These are phyloP conservation scores for Phytophthora citrophthora DNA, from an alignment of 352 stramenopile genomes.

Conservation along the genomic window DNA sequence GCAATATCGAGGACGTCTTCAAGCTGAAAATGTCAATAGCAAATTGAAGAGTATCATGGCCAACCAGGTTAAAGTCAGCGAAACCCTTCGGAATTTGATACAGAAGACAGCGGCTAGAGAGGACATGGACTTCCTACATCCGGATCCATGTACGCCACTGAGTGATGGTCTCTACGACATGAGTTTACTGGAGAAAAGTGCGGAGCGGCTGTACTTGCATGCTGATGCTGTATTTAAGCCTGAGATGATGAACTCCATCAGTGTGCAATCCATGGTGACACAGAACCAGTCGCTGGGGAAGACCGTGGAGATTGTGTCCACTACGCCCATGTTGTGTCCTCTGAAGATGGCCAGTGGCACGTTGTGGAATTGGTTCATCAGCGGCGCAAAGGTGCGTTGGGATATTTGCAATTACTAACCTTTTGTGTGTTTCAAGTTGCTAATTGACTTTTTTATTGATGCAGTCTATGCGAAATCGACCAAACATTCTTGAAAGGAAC, in stretches of 20 bases:
- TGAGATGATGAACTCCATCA: conserved; percentile 3
- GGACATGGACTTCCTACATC: conserved; percentile 28
- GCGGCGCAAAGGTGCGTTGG: conserved; percentile 4
- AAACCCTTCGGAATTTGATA: conserved; percentile 12
- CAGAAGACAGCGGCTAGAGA: conserved; percentile 20
- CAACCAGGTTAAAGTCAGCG: conserved; percentile 23
- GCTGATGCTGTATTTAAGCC: conserved; percentile 17
- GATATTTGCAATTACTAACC: too few species aligned
- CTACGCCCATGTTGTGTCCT: conserved; percentile 27
- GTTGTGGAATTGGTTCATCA: conserved; percentile 30
- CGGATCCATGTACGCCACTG: conserved; percentile 13
- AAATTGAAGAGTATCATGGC: conserved; percentile 29
- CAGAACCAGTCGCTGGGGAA: conserved; percentile 13
- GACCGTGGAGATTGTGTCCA: conserved; percentile 31
- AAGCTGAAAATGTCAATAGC: conserved; percentile 24
- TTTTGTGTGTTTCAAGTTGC: too few species aligned
- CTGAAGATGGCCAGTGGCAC: conserved; percentile 16
- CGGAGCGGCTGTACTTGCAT: conserved; percentile 28
- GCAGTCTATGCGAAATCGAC: conserved; percentile 14
- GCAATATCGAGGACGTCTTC: conserved; percentile 10
- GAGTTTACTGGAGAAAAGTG: conserved; percentile 20
- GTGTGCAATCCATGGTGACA: conserved; percentile 8
- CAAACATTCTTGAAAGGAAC: conserved; percentile 29
- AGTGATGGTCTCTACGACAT: conserved; percentile 5
- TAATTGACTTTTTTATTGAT: not conserved